Evolutionary conservation across 2,329 filamentous ascomycete species (phyloP).

Genomic region (Zasmidium angulare): DNA sequence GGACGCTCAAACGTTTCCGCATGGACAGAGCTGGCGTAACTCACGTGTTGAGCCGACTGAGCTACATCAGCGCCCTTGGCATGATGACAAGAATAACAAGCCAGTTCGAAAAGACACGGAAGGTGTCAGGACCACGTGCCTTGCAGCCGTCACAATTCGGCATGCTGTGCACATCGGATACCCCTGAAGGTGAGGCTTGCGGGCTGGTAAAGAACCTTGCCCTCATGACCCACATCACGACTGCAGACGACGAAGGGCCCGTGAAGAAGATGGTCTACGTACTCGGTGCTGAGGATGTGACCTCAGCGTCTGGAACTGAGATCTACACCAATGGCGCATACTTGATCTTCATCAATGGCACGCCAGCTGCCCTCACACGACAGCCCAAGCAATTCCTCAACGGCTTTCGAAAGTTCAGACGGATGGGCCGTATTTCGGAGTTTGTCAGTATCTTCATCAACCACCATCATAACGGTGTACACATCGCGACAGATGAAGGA

Average conservation of each 20-base stretch:
- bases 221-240: constrained; percentile 98
- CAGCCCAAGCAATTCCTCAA: constrained; percentile 83
- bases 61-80: constrained; percentile 92
- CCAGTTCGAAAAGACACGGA: constrained; percentile 98
- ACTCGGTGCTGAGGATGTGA: constrained; percentile 79
- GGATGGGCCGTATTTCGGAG: constrained; percentile 88
- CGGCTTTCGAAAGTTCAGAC: constrained; percentile 80
- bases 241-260: constrained; percentile 88
- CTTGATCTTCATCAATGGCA: constrained; percentile 93
- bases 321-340: constrained; percentile 83
- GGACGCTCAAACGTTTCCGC: constrained; percentile 96
- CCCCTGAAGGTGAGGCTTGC: constrained; percentile 96
- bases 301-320: constrained; percentile 77
- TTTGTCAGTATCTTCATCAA: constrained; percentile 64
- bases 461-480: constrained; percentile 23
- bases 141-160: constrained; percentile 97
- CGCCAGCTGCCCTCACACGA: constrained; percentile 82
- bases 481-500: constrained; percentile 91
- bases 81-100: constrained; percentile 99
- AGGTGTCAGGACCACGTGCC: constrained; percentile 92
- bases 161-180: constrained; percentile 96
- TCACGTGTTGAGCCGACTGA: constrained; percentile 90
- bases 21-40: constrained; percentile 98
- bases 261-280: constrained; percentile 84
- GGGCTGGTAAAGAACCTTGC: constrained; percentile 97